A percentile compares a stretch with the other conserved stretches of the same genome.
Evolutionary conservation across 2,329 filamentous ascomycete species (phyloP).

Genomic region (Amauroascus niger): DNA sequence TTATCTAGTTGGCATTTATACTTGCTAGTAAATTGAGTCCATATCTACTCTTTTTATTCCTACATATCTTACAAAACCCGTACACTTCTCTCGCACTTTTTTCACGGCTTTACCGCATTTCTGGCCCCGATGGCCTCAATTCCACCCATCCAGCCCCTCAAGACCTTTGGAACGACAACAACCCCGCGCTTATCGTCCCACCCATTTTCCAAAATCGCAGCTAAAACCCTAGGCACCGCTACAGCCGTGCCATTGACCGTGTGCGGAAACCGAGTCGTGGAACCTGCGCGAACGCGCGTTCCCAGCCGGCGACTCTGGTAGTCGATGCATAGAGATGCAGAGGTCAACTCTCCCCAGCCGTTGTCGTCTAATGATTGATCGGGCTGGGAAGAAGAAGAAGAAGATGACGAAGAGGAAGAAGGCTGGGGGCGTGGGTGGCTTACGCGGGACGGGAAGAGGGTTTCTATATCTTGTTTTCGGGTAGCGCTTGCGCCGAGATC

Average conservation of each 20-base stretch:
- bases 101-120: not conserved
- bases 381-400: not conserved
- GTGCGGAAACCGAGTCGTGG: slow-evolving; percentile 57
- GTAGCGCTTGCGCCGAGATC: slow-evolving; percentile 84
- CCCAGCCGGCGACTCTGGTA: slow-evolving; percentile 79
- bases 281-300: slow-evolving; percentile 51
- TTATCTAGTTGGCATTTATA: no score
- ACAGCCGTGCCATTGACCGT: slow-evolving; percentile 92
- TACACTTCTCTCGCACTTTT: not conserved
- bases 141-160: slow-evolving; percentile 78
- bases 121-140: slow-evolving; percentile 51
- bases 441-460: slow-evolving; percentile 67
- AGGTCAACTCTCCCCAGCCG: slow-evolving; percentile 91
- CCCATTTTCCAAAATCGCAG: slow-evolving; percentile 79
- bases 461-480: slow-evolving; percentile 88
- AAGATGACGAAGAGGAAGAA: no score
- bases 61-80: slow-evolving; percentile 9
- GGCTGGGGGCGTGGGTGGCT: slow-evolving; percentile 7
- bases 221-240: slow-evolving; percentile 79
- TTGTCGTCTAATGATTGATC: not conserved
- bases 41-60: slow-evolving; percentile 2
- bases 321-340: slow-evolving; percentile 82
- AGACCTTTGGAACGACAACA: slow-evolving; percentile 66
- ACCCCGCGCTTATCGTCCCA: slow-evolving; percentile 63
- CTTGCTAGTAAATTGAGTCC: no score